Percentiles rank a stretch among this genome's conserved stretches.
Evolutionary conservation across 2,329 filamentous ascomycete species (phyloP).

Genomic region (Fusarium sp.): DNA sequence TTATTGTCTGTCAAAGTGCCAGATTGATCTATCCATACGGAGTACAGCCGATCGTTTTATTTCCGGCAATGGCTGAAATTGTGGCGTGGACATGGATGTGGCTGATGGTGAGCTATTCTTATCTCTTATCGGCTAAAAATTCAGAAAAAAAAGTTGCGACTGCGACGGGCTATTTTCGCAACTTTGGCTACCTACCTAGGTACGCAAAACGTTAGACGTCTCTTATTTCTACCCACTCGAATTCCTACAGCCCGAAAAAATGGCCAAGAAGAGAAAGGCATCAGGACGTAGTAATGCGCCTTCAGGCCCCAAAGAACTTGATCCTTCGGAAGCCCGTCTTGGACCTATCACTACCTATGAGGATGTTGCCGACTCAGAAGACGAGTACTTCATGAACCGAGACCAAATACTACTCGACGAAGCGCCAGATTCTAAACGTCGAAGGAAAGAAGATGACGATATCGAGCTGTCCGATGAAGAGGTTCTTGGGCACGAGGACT

Average conservation of each 20-base stretch:
- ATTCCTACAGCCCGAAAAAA: constrained; percentile 42
- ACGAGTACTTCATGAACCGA: constrained; percentile 88
- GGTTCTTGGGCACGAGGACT: constrained; percentile 60
- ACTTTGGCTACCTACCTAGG: background rate
- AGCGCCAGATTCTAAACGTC: constrained; percentile 78
- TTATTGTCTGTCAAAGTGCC: background rate
- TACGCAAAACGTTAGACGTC: background rate
- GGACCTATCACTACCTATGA: constrained; percentile 72
- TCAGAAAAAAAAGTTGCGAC: constrained; percentile 37
- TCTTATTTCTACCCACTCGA: background rate
- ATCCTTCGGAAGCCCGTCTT: constrained; percentile 69
- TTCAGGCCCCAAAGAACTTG: constrained; percentile 63
- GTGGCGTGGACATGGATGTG: background rate
- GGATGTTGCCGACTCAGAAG: constrained; percentile 92
- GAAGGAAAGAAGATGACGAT: constrained; percentile 76
- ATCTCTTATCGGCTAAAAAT: constrained; percentile 35
- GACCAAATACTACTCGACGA: constrained; percentile 91
- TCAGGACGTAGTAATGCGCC: constrained; percentile 57
- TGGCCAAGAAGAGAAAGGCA: constrained; percentile 78
- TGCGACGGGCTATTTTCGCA: constrained; percentile 8
- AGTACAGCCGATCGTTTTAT: background rate
- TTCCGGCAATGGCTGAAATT: background rate
- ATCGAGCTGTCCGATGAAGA: constrained; percentile 72
- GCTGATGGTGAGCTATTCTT: background rate
- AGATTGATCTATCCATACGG: background rate